These are phyloP conservation scores for Oehlia diaphana DNA, from an alignment of 192 early-diverging fungal species.

Conservation along the genomic window DNA sequence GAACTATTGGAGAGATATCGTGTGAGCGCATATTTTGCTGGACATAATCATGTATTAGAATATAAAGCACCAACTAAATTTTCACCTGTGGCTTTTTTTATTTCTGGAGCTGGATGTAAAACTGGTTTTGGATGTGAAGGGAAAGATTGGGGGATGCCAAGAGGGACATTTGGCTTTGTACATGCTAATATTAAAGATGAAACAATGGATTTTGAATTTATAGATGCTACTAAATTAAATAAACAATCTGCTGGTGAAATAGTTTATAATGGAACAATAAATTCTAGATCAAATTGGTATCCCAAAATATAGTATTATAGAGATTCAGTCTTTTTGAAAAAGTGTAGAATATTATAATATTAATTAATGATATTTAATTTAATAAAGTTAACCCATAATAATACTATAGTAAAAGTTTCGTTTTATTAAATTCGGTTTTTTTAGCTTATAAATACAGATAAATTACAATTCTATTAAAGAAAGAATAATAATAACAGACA, in stretches of 20 bases:
- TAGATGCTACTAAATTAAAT: slow-evolving; percentile 6
- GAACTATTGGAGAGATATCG: neutral
- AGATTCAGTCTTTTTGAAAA: neutral
- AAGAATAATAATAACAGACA: no score
- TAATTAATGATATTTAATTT: no score
- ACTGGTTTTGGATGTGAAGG: neutral
- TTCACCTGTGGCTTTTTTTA: neutral
- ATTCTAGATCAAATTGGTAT: slow-evolving; percentile 1
- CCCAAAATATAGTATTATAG: neutral
- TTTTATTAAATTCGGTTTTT: no score
- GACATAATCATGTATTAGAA: slow-evolving; percentile 27
- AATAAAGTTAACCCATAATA: no score
- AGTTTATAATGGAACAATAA: slow-evolving; percentile 9
- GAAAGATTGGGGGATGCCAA: slow-evolving; percentile 16
- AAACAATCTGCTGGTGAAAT: neutral
- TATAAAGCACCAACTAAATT: neutral
- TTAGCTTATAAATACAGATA: no score
- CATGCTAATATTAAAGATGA: slow-evolving; percentile 10
- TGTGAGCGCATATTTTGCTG: slow-evolving; percentile 23
- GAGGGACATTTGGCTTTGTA: slow-evolving; percentile 15
- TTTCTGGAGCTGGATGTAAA: slow-evolving; percentile 24
- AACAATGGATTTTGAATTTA: slow-evolving; percentile 17
- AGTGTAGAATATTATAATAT: neutral
- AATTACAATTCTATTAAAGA: no score
- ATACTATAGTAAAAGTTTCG: no score